Evolutionary conservation across 306 rosid genomes (phyloP), one percentile per base, ranked within the genome.

Genomic region (Casuarina cunninghamiana): DNA sequence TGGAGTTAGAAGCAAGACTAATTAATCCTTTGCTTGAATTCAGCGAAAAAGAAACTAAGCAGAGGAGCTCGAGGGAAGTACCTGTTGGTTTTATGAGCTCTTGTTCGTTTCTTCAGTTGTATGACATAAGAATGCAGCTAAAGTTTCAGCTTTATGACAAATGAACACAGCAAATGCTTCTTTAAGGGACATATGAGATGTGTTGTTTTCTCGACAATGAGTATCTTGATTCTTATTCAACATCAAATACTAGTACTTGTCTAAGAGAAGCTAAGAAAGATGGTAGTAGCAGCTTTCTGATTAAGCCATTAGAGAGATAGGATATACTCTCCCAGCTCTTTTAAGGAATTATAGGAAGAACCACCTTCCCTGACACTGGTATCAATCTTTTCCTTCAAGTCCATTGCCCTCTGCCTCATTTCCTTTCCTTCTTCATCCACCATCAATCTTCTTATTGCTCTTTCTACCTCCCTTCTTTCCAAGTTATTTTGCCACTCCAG

Each of bases 401-500:
- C 6, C 46, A 32, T 37, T 38, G 76, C 65, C 26, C 50, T 19
- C 65, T 53, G 50, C 37, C 51, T 73, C 66, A 41, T 53, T 39
- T 53, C 65, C 37, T 38, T 2, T 35, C 76, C 65, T 53, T 53
- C 75, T 15, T 38, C 21, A 3, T n/a, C 76, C 21, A 72, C 65
- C 51, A 72, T 39, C 5, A 72, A 39, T 12, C 35, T 72, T 53
- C 49, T 73, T 39, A 72, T 51, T 3, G 67, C 49, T 38, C 35
- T 54, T 15, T 53, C 66, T 53, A 73, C 41, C 8, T 73, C 46
- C 10, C 46, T 51, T 17, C 76, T 73, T 54, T 42, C 39, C 50
- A 39, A 7, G 1, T 73, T 26, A 42, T 38, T 44, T 17, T 39
- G 48, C 76, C 65, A 53, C 17, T 53, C 54, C 37, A 3, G 21